Evolutionary conservation across 2,329 filamentous ascomycete species (phyloP).

Genomic region (Ophiosphaerella herpotricha): DNA sequence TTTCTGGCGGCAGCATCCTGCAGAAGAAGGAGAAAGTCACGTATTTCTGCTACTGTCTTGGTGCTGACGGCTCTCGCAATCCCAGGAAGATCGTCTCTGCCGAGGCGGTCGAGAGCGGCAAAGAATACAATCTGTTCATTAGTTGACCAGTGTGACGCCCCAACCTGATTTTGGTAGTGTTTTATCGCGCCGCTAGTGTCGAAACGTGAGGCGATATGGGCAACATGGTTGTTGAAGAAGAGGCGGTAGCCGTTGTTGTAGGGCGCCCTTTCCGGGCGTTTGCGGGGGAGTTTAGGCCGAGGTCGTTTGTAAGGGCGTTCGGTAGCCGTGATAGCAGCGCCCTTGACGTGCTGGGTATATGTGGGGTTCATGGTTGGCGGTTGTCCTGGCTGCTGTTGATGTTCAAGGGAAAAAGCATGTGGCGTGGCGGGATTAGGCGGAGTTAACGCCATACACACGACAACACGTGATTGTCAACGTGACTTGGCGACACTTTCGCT

Average conservation of each 20-base stretch:
- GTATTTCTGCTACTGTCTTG: conserved; percentile 77
- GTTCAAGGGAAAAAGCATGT: conserved; percentile 4
- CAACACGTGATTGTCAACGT: conserved; percentile 17
- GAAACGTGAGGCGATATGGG: conserved; percentile 22
- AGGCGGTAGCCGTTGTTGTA: conserved; percentile 53
- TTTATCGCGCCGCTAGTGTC: conserved; percentile 6
- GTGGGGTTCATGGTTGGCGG: background rate
- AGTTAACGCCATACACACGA: background rate
- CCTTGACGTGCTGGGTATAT: background rate
- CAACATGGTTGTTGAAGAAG: conserved; percentile 41
- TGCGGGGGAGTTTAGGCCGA: conserved; percentile 18
- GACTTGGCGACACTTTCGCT: conserved; percentile 30
- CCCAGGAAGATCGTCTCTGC: conserved; percentile 63
- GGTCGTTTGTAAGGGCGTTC: conserved; percentile 28
- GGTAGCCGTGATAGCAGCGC: background rate
- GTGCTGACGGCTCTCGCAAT: conserved; percentile 68
- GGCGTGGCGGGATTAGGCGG: conserved; percentile 6
- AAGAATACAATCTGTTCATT: conserved; percentile 75
- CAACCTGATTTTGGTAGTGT: conserved; percentile 62
- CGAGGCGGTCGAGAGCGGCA: conserved; percentile 65
- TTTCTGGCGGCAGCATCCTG: conserved; percentile 53
- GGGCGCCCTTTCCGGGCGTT: conserved; percentile 41
- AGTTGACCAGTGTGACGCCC: conserved; percentile 70
- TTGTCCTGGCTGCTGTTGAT: background rate
- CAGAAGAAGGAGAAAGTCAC: conserved; percentile 69